These are phyloP conservation scores for Cerrena zonata DNA, from an alignment of 1,284 basidiomycete species.

Conservation along the genomic window DNA sequence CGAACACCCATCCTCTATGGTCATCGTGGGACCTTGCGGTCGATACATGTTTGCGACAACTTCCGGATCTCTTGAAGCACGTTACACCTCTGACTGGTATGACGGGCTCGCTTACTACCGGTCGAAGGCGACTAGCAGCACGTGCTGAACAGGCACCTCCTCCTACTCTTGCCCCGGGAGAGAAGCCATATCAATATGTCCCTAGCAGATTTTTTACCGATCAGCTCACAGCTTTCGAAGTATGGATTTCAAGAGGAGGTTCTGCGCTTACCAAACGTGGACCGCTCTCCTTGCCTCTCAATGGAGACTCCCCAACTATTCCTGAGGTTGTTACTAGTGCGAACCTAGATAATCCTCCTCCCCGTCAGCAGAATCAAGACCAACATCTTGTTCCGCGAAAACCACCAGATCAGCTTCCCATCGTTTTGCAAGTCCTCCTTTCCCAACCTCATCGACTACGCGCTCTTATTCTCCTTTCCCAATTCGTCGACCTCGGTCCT, in stretches of 20 bases:
- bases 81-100: conserved; percentile 33
- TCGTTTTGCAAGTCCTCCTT: conserved; percentile 92
- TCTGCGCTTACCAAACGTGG: conserved; percentile 75
- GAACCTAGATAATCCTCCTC: conserved; percentile 11
- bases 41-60: conserved; percentile 89
- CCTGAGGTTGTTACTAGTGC: conserved; percentile 7
- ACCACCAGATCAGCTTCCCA: conserved; percentile 93
- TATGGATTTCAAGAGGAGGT: conserved; percentile 92
- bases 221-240: conserved; percentile 94
- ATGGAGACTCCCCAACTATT: conserved; percentile 28
- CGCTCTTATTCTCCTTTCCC: conserved; percentile 92
- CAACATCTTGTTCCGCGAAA: conserved; percentile 75
- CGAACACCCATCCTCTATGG: conserved; percentile 95
- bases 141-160: conserved; percentile 21
- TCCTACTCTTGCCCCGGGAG: conserved; percentile 33
- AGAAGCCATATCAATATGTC: conserved; percentile 62
- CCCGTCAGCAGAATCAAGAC: conserved; percentile 24
- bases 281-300: conserved; percentile 60
- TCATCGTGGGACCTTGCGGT: conserved; percentile 96
- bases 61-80: conserved; percentile 81
- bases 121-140: conserved; percentile 24
- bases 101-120: conserved; percentile 27
- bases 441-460: conserved; percentile 94
- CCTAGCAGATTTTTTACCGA: conserved; percentile 96
- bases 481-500: conserved; percentile 95